Evolutionary conservation across 1,284 basidiomycete genomes (phyloP).

Genomic region (Pholiota adiposa): DNA sequence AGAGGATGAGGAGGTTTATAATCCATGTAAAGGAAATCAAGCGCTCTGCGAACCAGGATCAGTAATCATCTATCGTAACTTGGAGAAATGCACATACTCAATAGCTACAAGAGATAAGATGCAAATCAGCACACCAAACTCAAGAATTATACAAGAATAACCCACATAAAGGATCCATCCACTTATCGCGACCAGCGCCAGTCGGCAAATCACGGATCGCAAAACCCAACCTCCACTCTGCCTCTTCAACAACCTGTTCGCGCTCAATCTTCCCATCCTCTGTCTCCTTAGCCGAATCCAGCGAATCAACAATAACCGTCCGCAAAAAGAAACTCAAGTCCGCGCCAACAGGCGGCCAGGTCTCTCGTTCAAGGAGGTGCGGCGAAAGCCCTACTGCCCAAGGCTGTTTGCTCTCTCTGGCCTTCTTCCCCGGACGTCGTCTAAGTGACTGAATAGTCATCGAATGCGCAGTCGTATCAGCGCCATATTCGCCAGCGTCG

Average conservation of each 20-base stretch:
- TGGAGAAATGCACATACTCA: slow-evolving; percentile 49
- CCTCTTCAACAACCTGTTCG: slow-evolving; percentile 56
- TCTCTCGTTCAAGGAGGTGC: slow-evolving; percentile 67
- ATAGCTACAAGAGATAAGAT: slow-evolving; percentile 45
- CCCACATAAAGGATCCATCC: slow-evolving; percentile 79
- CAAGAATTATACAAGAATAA: slow-evolving; percentile 22
- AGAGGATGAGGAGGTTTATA: slow-evolving; percentile 81
- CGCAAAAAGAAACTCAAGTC: slow-evolving; percentile 82
- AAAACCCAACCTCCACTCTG: slow-evolving; percentile 81
- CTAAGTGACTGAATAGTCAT: slow-evolving; percentile 40
- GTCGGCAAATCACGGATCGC: slow-evolving; percentile 74
- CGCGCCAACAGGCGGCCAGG: slow-evolving; percentile 85
- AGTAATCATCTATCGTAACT: slow-evolving; percentile 7
- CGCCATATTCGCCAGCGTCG: slow-evolving; percentile 56
- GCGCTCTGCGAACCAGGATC: slow-evolving; percentile 48
- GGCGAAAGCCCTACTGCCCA: slow-evolving; percentile 80
- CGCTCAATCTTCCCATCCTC: slow-evolving; percentile 17
- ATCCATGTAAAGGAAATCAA: slow-evolving; percentile 88
- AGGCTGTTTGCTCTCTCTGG: slow-evolving; percentile 33
- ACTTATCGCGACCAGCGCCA: slow-evolving; percentile 68
- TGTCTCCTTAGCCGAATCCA: slow-evolving; percentile 41
- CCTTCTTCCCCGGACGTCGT: slow-evolving; percentile 26
- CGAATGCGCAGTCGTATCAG: slow-evolving; percentile 38
- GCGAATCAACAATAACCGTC: slow-evolving; percentile 78
- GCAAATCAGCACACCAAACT: slow-evolving; percentile 11